Evolutionary conservation across 176 grass and related monocot genomes (phyloP).

Genomic region (Tuctoria greenei): DNA sequence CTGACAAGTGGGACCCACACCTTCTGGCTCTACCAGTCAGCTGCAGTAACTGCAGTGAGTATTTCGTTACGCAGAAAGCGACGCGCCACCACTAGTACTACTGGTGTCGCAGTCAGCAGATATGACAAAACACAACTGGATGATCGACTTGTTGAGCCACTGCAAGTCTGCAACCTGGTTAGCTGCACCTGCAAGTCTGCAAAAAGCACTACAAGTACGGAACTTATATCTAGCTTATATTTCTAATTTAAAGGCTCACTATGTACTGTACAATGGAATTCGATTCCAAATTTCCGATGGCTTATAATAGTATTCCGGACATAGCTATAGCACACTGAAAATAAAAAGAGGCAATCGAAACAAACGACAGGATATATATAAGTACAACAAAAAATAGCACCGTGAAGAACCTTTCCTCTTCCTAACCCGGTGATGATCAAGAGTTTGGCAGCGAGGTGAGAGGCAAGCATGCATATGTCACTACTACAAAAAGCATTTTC

Average conservation of each 20-base stretch:
- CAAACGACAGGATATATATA: not conserved
- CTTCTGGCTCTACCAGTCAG: too few relatives aligned
- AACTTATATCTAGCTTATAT: not conserved
- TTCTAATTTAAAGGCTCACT: not conserved
- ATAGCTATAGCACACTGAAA: not conserved
- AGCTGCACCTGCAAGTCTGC: not conserved
- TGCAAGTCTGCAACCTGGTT: not conserved
- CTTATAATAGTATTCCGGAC: not conserved
- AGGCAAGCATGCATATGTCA: constrained; percentile 39
- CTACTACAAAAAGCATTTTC: too few relatives aligned
- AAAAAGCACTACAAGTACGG: not conserved
- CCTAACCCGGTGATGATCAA: constrained; percentile 39
- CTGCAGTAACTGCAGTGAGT: too few relatives aligned
- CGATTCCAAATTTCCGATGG: not conserved
- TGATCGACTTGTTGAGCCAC: not conserved
- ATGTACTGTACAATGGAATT: not conserved
- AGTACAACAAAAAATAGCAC: not conserved
- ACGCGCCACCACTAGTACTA: too few relatives aligned
- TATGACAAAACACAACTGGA: not conserved
- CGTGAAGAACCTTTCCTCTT: constrained; percentile 30
- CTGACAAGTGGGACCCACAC: too few relatives aligned
- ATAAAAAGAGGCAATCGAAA: not conserved
- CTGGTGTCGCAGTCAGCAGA: too few relatives aligned
- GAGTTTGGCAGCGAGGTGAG: constrained; percentile 18
- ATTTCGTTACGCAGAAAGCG: too few relatives aligned